Conservation (phyloP, 495 filamentous ascomycete genomes). For the Evansstolkia leycettana region DNA sequence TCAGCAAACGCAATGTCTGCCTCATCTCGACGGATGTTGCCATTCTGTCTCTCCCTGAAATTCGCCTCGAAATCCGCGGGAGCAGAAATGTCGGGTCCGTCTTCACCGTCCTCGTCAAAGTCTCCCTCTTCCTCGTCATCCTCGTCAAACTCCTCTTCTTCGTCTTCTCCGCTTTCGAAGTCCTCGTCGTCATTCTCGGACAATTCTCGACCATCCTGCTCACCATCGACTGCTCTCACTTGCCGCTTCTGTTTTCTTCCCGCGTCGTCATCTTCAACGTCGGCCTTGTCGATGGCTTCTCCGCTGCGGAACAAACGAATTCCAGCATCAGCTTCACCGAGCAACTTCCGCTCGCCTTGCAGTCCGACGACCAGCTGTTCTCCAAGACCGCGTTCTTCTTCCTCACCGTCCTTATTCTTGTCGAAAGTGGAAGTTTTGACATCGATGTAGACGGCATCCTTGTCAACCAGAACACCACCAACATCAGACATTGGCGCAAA, state of each 20-base stretch:
- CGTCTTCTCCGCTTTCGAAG: constrained; percentile 49
- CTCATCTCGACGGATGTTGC: constrained; percentile 30
- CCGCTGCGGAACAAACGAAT: constrained; percentile 76
- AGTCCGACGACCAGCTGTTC: constrained; percentile 87
- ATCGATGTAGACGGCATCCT: constrained; percentile 71
- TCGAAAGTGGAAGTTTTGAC: constrained; percentile 68
- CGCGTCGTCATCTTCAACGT: constrained; percentile 46
- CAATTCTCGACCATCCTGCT: constrained; percentile 41
- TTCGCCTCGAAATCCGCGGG: constrained; percentile 26
- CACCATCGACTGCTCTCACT: constrained; percentile 46
- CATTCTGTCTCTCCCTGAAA: constrained; percentile 34
- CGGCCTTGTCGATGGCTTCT: constrained; percentile 47
- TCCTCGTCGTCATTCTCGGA: constrained; percentile 49
- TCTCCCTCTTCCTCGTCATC: constrained; percentile 22
- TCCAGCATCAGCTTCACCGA: constrained; percentile 72
- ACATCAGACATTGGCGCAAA: constrained; percentile 98
- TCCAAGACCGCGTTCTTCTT: constrained; percentile 68
- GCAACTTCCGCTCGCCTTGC: constrained; percentile 66
- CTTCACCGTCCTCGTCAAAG: constrained; percentile 19
- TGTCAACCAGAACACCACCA: constrained; percentile 75
- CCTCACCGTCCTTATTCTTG: constrained; percentile 44
- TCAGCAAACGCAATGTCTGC: constrained; percentile 81
- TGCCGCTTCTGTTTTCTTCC: constrained; percentile 62
- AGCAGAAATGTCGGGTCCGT: constrained; percentile 29
- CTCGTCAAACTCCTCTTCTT: constrained; percentile 39